phyloP scores from a whole-genome alignment of 768 basidiomycete species.

The Pleurotus cornucopiae region DNA sequence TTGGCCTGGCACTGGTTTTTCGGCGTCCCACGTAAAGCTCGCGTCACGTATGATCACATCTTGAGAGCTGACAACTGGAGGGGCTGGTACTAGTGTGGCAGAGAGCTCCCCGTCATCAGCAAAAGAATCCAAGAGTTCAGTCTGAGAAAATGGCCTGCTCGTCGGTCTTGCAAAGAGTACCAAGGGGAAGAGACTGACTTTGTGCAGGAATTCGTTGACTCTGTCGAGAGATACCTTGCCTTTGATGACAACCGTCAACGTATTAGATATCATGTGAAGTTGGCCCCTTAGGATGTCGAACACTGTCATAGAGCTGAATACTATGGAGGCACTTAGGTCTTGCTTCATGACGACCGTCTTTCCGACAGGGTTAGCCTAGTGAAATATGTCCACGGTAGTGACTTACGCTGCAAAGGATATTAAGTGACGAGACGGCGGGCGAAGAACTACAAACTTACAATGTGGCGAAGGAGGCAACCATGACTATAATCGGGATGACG shows the following conservation, averaged over 20 bases:
- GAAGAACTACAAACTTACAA: slow-evolving; percentile 35
- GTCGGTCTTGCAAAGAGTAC: not conserved
- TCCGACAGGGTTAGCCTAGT: not conserved
- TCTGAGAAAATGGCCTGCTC: slow-evolving; percentile 19
- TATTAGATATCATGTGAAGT: slow-evolving; percentile 32
- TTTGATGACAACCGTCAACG: slow-evolving; percentile 17
- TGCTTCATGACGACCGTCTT: slow-evolving; percentile 37
- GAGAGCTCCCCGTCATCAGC: slow-evolving; percentile 9
- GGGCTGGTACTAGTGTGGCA: too few species aligned
- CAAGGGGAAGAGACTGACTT: slow-evolving; percentile 19
- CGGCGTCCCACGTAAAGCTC: slow-evolving; percentile 50
- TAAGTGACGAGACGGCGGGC: too few species aligned
- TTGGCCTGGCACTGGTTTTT: slow-evolving; percentile 30
- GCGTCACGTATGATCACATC: slow-evolving; percentile 48
- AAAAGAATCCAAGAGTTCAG: slow-evolving; percentile 45
- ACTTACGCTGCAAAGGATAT: too few species aligned
- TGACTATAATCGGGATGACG: slow-evolving; percentile 57
- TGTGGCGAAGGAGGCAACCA: slow-evolving; percentile 59
- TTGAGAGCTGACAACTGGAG: not conserved
- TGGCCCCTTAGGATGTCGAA: slow-evolving; percentile 60
- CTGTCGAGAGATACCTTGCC: slow-evolving; percentile 67
- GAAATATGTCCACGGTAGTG: too few species aligned
- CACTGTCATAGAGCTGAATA: slow-evolving; percentile 53
- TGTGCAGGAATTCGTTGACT: slow-evolving; percentile 34
- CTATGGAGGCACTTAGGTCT: slow-evolving; percentile 36